These are phyloP conservation scores for Fomitopsis schrenkii DNA, from an alignment of 1,284 basidiomycete species.

Conservation along the genomic window DNA sequence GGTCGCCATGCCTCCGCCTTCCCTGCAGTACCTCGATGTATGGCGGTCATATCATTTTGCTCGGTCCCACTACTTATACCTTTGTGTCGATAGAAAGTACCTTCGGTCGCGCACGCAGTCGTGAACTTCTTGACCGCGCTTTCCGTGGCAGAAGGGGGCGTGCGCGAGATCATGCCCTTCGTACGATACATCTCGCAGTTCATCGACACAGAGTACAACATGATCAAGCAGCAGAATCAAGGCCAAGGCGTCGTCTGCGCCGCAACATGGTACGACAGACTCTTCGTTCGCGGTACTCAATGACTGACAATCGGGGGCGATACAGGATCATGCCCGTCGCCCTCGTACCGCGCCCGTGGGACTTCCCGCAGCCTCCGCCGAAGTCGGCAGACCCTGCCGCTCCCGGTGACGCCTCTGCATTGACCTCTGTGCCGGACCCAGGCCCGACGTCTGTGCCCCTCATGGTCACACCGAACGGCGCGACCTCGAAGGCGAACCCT, in stretches of 20 bases:
- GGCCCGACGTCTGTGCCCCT: constrained; percentile 8
- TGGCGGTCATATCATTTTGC: constrained; percentile 14
- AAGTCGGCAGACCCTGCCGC: constrained; percentile 6
- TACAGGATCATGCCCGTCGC: constrained; percentile 73
- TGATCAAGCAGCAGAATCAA: constrained; percentile 58
- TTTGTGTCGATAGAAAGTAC: constrained; percentile 37
- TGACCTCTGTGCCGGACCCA: constrained; percentile 10
- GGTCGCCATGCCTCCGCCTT: constrained; percentile 63
- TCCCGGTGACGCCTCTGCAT: constrained; percentile 3
- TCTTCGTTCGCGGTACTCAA: background rate
- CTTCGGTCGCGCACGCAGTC: constrained; percentile 57
- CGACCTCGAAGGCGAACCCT: constrained; percentile 10
- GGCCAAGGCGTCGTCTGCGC: constrained; percentile 79
- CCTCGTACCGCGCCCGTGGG: constrained; percentile 72
- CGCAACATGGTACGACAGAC: constrained; percentile 60
- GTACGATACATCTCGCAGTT: constrained; percentile 75
- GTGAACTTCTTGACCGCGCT: constrained; percentile 72
- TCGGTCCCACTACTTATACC: background rate
- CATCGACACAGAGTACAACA: constrained; percentile 65
- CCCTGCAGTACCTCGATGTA: constrained; percentile 56
- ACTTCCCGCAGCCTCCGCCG: constrained; percentile 50
- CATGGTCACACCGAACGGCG: constrained; percentile 7
- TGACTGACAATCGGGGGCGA: background rate
- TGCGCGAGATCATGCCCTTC: constrained; percentile 74
- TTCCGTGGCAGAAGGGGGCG: constrained; percentile 62